A percentile compares a stretch with the other conserved stretches of the same genome.
phyloP scores from a whole-genome alignment of 306 rosid genomes.

The Dicorynia guianensis region DNA sequence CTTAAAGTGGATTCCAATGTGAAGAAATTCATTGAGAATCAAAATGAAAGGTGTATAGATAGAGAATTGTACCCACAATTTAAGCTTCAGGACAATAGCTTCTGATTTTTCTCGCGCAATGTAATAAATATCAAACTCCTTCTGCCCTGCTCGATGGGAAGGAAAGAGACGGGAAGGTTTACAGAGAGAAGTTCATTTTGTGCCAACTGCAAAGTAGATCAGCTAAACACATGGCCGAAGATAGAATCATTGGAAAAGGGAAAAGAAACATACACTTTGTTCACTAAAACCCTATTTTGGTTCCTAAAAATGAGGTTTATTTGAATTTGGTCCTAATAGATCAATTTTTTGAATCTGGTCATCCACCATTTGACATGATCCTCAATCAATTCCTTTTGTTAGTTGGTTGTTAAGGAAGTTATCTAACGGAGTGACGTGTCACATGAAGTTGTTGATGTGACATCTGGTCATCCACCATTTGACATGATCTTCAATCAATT shows the following conservation, averaged over 20 bases:
- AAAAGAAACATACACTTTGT: too few relatives aligned
- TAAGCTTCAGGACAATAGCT: background rate
- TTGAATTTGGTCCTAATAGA: too few relatives aligned
- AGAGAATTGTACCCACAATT: conserved; percentile 9
- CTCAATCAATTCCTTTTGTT: too few relatives aligned
- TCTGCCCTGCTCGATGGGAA: background rate
- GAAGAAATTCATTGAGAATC: background rate
- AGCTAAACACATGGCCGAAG: background rate
- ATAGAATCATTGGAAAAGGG: background rate
- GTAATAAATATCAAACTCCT: background rate
- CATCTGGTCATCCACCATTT: too few relatives aligned
- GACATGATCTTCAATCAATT: too few relatives aligned
- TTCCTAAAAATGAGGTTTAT: too few relatives aligned
- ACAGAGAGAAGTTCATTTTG: background rate
- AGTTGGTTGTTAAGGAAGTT: too few relatives aligned
- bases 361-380: too few relatives aligned
- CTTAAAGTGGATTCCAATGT: background rate
- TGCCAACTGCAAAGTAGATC: background rate
- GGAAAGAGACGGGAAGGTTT: background rate
- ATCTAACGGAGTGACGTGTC: too few relatives aligned
- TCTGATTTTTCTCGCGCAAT: background rate
- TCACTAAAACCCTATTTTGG: too few relatives aligned
- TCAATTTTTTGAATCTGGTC: too few relatives aligned
- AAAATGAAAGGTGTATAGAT: background rate
- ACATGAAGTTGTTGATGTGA: too few relatives aligned